Conservation (phyloP, 805 yeast genomes). For the Candida ulmi region DNA sequence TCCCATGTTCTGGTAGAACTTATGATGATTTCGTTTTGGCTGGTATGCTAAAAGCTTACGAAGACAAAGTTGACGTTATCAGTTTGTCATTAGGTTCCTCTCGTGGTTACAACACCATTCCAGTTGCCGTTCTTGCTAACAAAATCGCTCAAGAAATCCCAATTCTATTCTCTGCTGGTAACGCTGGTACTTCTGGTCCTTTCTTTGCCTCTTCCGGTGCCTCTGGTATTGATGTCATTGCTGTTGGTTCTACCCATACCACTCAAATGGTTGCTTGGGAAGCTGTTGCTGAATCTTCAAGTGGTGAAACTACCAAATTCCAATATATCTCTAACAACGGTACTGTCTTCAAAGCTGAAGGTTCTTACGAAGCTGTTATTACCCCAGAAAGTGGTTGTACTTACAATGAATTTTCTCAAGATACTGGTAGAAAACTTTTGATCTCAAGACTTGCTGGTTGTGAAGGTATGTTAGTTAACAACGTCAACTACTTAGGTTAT, state of each 20-base stretch:
- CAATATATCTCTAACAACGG: constrained; percentile 6
- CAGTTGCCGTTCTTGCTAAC: constrained; percentile 9
- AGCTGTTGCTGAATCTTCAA: constrained; percentile 6
- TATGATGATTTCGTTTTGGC: constrained; percentile 11
- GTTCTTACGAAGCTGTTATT: constrained; percentile 3
- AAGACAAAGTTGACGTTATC: constrained; percentile 10
- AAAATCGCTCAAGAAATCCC: constrained; percentile 8
- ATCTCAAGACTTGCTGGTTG: constrained; percentile 7
- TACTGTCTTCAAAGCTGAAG: not conserved
- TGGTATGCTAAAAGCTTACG: constrained; percentile 11
- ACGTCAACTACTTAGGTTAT: not conserved
- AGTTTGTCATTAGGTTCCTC: constrained; percentile 10
- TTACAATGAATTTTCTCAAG: not conserved
- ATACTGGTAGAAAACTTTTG: constrained; percentile 1
- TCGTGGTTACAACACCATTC: constrained; percentile 9
- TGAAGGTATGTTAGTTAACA: constrained; percentile 1
- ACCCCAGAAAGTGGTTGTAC: constrained; percentile 5
- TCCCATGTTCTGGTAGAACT: constrained; percentile 7
- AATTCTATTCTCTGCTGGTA: constrained; percentile 14
- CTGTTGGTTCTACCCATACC: constrained; percentile 12
- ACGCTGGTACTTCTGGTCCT: constrained; percentile 9
- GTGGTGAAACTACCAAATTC: constrained; percentile 4
- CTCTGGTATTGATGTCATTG: constrained; percentile 7
- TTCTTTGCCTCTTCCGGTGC: constrained; percentile 12
- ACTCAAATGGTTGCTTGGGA: constrained; percentile 5